These are phyloP conservation scores for Lizonia empirigonia DNA, from an alignment of 2,329 filamentous ascomycete species.

Conservation along the genomic window DNA sequence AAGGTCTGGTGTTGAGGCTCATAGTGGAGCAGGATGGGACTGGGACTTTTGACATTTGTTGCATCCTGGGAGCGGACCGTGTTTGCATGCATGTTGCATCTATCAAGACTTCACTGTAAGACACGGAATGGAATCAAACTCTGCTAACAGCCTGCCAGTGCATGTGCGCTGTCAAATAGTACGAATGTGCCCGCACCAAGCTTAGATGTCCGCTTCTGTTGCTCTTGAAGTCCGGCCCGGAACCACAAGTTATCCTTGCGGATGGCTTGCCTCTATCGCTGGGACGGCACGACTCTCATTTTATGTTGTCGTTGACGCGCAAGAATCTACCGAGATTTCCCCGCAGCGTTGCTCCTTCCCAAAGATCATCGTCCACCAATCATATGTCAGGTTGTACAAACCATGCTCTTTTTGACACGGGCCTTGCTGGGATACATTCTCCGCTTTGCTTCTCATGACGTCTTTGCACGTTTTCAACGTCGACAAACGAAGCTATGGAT, in stretches of 20 bases:
- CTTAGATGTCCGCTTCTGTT: not conserved
- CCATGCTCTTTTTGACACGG: conserved; percentile 32
- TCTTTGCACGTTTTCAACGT: conserved; percentile 15
- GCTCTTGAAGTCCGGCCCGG: not conserved
- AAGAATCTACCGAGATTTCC: conserved; percentile 10
- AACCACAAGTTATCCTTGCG: not conserved
- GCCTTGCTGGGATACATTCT: conserved; percentile 19
- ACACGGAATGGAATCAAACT: not conserved
- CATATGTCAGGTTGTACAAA: not conserved
- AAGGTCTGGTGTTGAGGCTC: not conserved
- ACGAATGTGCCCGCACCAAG: not conserved
- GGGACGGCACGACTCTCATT: not conserved
- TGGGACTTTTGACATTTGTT: conserved; percentile 1
- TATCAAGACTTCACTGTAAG: conserved; percentile 5
- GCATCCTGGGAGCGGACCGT: conserved; percentile 9
- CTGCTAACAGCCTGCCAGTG: not conserved
- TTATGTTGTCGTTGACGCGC: not conserved
- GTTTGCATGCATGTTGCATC: conserved; percentile 9
- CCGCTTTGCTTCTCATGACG: conserved; percentile 32
- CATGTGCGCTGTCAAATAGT: not conserved
- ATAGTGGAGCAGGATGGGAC: not conserved
- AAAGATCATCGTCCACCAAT: conserved; percentile 39
- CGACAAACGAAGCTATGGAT: conserved; percentile 20
- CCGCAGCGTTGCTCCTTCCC: conserved; percentile 25
- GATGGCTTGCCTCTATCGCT: conserved; percentile 1